These are phyloP conservation scores for Saccharomycopsis sp. DNA, from an alignment of 805 yeast species.

Conservation along the genomic window DNA sequence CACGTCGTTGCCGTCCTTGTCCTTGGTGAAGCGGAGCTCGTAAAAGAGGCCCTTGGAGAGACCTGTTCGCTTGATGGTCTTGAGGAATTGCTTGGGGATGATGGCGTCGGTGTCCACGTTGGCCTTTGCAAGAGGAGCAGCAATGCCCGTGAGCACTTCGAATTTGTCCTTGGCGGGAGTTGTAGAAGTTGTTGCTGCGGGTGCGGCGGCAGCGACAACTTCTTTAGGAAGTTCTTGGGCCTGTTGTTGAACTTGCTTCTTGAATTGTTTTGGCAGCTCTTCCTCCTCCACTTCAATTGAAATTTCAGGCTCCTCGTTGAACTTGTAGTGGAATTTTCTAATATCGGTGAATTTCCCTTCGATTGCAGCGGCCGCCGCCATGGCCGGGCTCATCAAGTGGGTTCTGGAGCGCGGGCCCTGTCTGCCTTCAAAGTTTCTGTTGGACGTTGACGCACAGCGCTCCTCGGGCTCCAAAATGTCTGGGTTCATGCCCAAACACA, in stretches of 20 bases:
- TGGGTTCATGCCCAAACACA: conserved; percentile 99
- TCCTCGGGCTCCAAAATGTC: conserved; percentile 92
- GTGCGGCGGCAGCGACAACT: not conserved
- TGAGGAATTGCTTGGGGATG: conserved; percentile 95
- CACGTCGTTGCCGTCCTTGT: conserved; percentile 51
- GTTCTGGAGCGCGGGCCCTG: conserved; percentile 96
- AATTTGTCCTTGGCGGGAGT: conserved; percentile 33
- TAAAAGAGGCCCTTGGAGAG: conserved; percentile 80
- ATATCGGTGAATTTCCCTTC: conserved; percentile 86
- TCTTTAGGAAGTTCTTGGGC: not conserved
- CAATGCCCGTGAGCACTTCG: conserved; percentile 65
- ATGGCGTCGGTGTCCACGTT: conserved; percentile 98
- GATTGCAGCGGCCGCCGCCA: conserved; percentile 99
- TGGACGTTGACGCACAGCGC: conserved; percentile 97
- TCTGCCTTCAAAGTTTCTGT: conserved; percentile 98
- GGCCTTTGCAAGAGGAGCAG: conserved; percentile 92
- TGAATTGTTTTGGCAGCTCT: conserved; percentile 13
- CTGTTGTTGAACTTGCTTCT: not conserved
- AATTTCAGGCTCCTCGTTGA: conserved; percentile 45
- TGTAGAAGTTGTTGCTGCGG: conserved; percentile 42
- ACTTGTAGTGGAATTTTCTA: conserved; percentile 61
- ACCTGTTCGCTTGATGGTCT: conserved; percentile 97
- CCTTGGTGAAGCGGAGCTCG: conserved; percentile 74
- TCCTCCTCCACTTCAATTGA: conserved; percentile 28
- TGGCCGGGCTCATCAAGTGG: conserved; percentile 96